A percentile compares a stretch with the other conserved stretches of the same genome.
Conservation (phyloP, 2,329 filamentous ascomycete species). For the Xylaria sp. region DNA sequence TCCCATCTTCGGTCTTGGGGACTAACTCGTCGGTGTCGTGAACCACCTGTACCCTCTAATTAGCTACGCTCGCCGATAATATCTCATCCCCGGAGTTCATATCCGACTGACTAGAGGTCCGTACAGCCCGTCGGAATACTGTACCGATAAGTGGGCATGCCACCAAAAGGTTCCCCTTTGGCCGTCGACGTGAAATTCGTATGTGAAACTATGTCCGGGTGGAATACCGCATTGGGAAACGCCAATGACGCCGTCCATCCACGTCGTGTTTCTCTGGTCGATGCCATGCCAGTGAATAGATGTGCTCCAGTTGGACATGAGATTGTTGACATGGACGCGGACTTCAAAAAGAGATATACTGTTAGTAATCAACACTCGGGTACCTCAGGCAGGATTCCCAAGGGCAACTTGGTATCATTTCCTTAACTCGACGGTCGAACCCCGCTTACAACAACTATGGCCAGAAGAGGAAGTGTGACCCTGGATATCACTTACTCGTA, state of each 20-base stretch:
- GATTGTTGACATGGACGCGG: conserved; percentile 54
- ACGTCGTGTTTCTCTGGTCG: conserved; percentile 69
- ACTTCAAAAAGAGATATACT: conserved; percentile 35
- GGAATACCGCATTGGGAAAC: conserved; percentile 70
- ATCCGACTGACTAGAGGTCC: conserved; percentile 62
- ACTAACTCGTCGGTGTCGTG: conserved; percentile 50
- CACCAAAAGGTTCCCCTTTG: conserved; percentile 61
- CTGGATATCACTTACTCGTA: conserved; percentile 37
- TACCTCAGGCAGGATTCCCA: not conserved
- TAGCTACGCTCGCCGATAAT: not conserved
- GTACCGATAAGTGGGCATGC: conserved; percentile 69
- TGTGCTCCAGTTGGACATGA: conserved; percentile 54
- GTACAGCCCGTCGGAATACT: conserved; percentile 73
- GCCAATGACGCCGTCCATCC: conserved; percentile 73
- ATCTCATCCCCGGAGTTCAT: not conserved
- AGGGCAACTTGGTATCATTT: not conserved
- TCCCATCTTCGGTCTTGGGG: conserved; percentile 48
- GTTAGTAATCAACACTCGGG: conserved; percentile 1
- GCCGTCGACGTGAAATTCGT: conserved; percentile 64
- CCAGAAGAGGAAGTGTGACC: not conserved
- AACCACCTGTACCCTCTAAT: conserved; percentile 46
- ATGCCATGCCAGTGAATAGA: conserved; percentile 76
- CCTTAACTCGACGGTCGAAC: not conserved
- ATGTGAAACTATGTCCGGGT: conserved; percentile 65
- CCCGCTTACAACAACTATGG: too few relatives aligned